Conservation (phyloP, 108 stramenopile species). For the Craspedostauros australis region DNA sequence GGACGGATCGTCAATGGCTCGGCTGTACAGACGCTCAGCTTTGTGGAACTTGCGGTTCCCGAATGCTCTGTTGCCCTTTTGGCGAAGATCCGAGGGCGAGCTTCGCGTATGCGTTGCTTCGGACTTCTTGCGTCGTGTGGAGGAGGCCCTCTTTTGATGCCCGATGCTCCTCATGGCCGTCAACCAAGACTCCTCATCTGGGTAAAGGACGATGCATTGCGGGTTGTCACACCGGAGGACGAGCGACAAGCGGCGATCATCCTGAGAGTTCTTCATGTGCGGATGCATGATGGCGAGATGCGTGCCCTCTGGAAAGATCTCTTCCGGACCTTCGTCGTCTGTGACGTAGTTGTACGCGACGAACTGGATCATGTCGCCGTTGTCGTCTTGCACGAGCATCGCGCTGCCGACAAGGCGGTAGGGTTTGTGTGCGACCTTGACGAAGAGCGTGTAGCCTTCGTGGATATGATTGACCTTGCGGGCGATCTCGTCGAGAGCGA, state of each 20-base stretch:
- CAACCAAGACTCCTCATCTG: not conserved
- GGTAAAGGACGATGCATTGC: constrained; percentile 7
- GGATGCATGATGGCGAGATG: constrained; percentile 16
- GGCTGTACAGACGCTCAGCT: not conserved
- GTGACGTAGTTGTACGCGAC: constrained; percentile 14
- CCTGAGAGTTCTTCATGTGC: constrained; percentile 17
- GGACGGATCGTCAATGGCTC: not conserved
- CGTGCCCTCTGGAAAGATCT: constrained; percentile 8
- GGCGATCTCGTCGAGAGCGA: too few species aligned
- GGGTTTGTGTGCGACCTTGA: constrained; percentile 9
- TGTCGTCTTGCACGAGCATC: constrained; percentile 13
- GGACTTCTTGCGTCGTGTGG: not conserved
- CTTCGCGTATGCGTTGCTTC: not conserved
- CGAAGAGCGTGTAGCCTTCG: constrained; percentile 2
- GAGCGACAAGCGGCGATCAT: not conserved
- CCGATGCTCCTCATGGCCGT: too few species aligned
- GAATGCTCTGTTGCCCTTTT: constrained; percentile 10
- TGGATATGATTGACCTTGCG: too few species aligned
- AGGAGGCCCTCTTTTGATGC: too few species aligned
- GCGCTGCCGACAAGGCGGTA: not conserved
- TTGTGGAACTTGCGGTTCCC: not conserved
- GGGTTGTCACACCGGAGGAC: constrained; percentile 27
- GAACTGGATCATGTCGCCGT: constrained; percentile 8
- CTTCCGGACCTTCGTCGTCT: constrained; percentile 2
- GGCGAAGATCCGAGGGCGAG: not conserved